Evolutionary conservation across 331 rosid genomes (phyloP), one percentile per base, ranked within the genome.

Genomic region (Acacia concinna): DNA sequence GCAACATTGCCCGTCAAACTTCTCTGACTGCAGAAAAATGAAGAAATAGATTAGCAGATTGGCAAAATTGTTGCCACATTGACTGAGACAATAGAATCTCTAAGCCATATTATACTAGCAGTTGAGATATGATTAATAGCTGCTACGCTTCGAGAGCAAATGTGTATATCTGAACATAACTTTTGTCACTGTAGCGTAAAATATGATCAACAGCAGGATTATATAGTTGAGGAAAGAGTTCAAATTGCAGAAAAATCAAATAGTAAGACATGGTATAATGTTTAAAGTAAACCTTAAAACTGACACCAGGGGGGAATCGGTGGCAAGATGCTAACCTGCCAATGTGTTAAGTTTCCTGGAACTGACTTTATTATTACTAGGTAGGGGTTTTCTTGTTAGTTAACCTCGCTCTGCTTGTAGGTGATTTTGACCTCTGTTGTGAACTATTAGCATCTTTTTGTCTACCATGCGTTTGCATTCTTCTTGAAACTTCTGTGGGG

Each of bases 341-440:
- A 0, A 54, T 54, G 11, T 54, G 1, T 54, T 21, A 0, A 0
- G 14, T 54, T 54, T 54, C 62, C 27, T n/a, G 62, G 3, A 21
- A 8, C 28, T n/a, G 62, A 54, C 62, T 54, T n/a, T 8, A 46
- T 52, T 52, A 70, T 68, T 11, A 68, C 76, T 31, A 68, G 81
- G 67, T 69, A 25, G 74, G 70, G 27, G 37, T 27, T 52, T 80
- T 83, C 86, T 85, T 81, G 81, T 40, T 54, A 27, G 77, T 62
- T 44, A 76, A 62, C 74, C 75, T 79, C 44, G 43, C 73, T 21
- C 47, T 60, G 67, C 77, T 67, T 30, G 9, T 76, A 68, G 85
- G 68, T 66, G 77, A 79, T 46, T 80, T 83, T 76, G 85, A 72
- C 64, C 75, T 15, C 59, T 47, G 77, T 17, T 6, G 75, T 17